A percentile compares a stretch with the other conserved stretches of the same genome.
Evolutionary conservation across 305 asterid genomes (phyloP).

Genomic region (Petunia hybrid): DNA sequence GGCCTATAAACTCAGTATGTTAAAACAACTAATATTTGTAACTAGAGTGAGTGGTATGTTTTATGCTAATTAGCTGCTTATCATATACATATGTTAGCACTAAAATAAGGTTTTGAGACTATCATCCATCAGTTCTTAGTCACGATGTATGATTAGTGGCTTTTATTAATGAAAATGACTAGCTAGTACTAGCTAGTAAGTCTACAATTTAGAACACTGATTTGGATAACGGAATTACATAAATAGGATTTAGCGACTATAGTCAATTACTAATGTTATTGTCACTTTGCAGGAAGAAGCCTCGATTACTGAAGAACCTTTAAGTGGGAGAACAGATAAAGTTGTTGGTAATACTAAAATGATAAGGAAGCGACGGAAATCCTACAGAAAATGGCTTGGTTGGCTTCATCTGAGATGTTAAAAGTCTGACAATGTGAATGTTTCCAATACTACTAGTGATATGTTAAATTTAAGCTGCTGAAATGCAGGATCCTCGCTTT

Average conservation of each 20-base stretch:
- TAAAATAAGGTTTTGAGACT: too few species aligned
- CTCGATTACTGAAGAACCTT: not conserved
- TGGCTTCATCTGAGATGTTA: slow-evolving; percentile 25
- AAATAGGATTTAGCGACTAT: not conserved
- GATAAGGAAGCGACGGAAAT: not conserved
- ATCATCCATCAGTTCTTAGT: too few species aligned
- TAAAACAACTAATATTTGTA: too few species aligned
- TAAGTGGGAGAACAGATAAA: not conserved
- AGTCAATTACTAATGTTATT: not conserved
- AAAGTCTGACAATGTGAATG: not conserved
- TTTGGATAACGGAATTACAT: too few species aligned
- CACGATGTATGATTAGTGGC: too few species aligned
- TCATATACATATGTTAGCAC: too few species aligned
- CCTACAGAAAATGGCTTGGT: slow-evolving; percentile 21
- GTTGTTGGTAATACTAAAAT: slow-evolving; percentile 5
- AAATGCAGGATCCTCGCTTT: not conserved
- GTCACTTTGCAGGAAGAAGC: slow-evolving; percentile 6
- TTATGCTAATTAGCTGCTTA: too few species aligned
- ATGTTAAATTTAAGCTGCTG: not conserved
- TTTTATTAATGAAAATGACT: too few species aligned
- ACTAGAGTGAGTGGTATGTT: too few species aligned
- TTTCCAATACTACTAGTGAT: not conserved
- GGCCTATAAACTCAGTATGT: too few species aligned
- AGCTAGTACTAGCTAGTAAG: too few species aligned
- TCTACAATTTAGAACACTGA: too few species aligned